Conservation (phyloP, 2,329 filamentous ascomycete species). For the Colletotrichum falcatum region DNA sequence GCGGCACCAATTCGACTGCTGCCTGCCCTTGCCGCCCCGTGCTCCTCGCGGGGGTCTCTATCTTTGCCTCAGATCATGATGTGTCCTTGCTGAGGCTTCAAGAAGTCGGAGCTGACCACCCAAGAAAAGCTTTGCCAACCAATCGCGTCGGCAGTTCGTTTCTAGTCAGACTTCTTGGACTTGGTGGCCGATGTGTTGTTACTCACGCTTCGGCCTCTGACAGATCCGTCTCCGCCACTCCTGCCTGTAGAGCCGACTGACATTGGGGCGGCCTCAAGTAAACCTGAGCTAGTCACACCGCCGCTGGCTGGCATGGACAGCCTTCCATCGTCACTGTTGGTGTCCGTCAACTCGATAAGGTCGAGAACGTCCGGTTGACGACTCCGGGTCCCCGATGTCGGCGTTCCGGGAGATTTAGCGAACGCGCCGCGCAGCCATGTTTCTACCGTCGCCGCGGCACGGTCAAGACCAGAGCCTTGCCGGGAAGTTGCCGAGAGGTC, state of each 20-base stretch:
- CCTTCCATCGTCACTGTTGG: slow-evolving; percentile 66
- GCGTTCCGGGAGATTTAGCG: slow-evolving; percentile 68
- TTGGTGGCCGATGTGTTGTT: slow-evolving; percentile 50
- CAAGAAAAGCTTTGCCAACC: no score
- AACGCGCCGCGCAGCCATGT: slow-evolving; percentile 90
- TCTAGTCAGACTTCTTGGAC: slow-evolving; percentile 61
- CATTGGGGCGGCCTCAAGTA: slow-evolving; percentile 49
- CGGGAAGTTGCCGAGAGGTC: slow-evolving; percentile 56
- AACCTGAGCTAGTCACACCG: slow-evolving; percentile 43
- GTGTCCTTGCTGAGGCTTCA: background rate
- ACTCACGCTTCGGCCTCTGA: slow-evolving; percentile 51
- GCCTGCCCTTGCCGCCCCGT: background rate
- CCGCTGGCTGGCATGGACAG: slow-evolving; percentile 40
- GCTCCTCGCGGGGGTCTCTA: background rate
- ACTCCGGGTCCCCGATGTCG: slow-evolving; percentile 53
- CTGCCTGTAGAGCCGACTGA: slow-evolving; percentile 52
- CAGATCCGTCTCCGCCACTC: slow-evolving; percentile 52
- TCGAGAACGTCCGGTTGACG: slow-evolving; percentile 65
- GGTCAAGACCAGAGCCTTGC: slow-evolving; percentile 74
- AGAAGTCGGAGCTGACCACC: background rate
- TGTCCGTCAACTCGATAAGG: slow-evolving; percentile 78
- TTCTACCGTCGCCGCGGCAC: slow-evolving; percentile 88
- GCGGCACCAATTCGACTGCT: background rate
- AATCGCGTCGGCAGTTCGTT: background rate
- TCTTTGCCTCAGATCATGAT: background rate